Conservation (phyloP, 805 yeast species). For the Lachancea sp. region DNA sequence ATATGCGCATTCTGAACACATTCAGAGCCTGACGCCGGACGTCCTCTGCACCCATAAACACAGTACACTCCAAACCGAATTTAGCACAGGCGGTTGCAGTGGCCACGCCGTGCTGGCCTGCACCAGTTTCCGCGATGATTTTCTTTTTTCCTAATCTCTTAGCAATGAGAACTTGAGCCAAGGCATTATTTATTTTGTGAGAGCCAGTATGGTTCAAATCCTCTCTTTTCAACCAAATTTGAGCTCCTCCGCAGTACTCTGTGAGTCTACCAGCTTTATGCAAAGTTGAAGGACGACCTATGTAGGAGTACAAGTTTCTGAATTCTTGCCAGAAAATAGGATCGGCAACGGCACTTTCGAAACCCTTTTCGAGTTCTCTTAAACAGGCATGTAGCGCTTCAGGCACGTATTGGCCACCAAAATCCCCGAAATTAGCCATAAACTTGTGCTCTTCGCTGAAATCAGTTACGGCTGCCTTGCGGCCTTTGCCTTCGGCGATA, state of each 20-base stretch:
- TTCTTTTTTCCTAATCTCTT: conserved; percentile 70
- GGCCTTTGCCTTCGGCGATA: conserved; percentile 17
- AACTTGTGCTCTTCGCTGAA: conserved; percentile 59
- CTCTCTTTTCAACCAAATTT: conserved; percentile 97
- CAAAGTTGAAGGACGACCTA: conserved; percentile 92
- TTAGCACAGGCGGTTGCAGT: conserved; percentile 90
- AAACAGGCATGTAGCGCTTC: conserved; percentile 91
- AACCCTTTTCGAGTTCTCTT: conserved; percentile 80
- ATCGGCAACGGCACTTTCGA: conserved; percentile 83
- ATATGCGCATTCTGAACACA: conserved; percentile 92
- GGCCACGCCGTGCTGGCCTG: conserved; percentile 92
- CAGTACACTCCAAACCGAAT: conserved; percentile 88
- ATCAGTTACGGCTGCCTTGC: conserved; percentile 22
- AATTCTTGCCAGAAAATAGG: conserved; percentile 92
- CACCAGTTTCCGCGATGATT: conserved; percentile 86
- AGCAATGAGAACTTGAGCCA: conserved; percentile 76
- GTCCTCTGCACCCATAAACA: conserved; percentile 99
- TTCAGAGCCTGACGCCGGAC: conserved; percentile 97
- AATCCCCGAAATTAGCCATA: conserved; percentile 81
- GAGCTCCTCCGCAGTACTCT: conserved; percentile 88
- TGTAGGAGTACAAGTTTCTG: conserved; percentile 74
- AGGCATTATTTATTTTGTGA: conserved; percentile 78
- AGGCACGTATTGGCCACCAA: conserved; percentile 99
- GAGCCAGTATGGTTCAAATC: conserved; percentile 89
- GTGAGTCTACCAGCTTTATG: conserved; percentile 88